Base-by-base conservation (phyloP, 2,329 filamentous ascomycete genomes). In the Diplodia intermedia region DNA sequence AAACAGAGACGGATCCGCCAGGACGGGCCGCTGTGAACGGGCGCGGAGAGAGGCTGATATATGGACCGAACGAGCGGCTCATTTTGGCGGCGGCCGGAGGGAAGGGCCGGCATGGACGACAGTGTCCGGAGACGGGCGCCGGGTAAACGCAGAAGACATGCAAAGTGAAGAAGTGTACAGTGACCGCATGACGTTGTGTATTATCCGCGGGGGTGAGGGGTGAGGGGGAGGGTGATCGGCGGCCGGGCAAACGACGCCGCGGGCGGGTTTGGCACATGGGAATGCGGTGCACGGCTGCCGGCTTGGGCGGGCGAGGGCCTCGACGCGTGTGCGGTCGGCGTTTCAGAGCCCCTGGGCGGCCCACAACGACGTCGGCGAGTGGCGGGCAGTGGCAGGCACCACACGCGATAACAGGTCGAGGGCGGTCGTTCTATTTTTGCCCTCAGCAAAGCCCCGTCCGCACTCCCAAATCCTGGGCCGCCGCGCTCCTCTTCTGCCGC, bases 121-220 rank as follows among this genome's bases (percentile, higher is more conserved):
- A n/a, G 18, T 36, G 33, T 12, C 8, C 33, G 6, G 11, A 12
- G 11, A 36, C 23, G 33, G 33, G 9, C 9, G 8, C 57, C 57
- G 57, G 57, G 15, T 62, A 43, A 62, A 62, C 50, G 8, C n/a
- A 62, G 29, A 43, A 20, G 50, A 26, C n/a, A 18, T 15, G 15
- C 31, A 61, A 26, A 26, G 50, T 31, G 43, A 47, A 49, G 60
- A 31, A 12, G 23, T 6, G 47, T 50, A 38, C 60, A 43, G 20
- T 62, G 56, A 23, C 43, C 43, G 57, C 60, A 63, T 52, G 47
- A 31, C 60, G 60, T 63, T 63, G 60, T 52, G 52, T 31, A 63
- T 63, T 63, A 63, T 49, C 47, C 60, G 60, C 60, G 60, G 60
- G 60, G 47, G 43, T 63, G 60, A 63, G 60, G 60, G 60, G 60